Evolutionary conservation across 164 flowering plant genomes (phyloP), one percentile per base, ranked within the genome.

Genomic region (Dillenia turbinata): DNA sequence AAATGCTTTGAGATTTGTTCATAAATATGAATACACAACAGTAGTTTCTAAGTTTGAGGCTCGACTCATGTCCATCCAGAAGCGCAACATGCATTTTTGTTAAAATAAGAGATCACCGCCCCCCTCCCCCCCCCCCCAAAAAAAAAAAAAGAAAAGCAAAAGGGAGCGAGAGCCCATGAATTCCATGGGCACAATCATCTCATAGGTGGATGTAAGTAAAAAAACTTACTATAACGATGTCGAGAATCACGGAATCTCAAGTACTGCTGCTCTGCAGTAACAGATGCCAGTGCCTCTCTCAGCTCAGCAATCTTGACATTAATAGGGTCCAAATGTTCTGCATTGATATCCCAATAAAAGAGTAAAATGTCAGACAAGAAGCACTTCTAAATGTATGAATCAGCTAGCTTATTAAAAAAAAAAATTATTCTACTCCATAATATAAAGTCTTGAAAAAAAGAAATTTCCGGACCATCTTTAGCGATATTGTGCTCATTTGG

Each of bases 231-330:
- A 60, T 77, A 85, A 47, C 98, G 98, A 71, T 94, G 98, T 0
- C 98, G 90, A 62, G 83, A 12, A 82, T 90, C 98, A 63, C 98
- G 98, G 16, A 94, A 93, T 81, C 82, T 90, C 76, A 93, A 75
- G 67, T 87, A 94, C 74, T 81, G 82, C 76, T 91, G 98, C 77
- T 94, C 98, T 50, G 90, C 77, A 47, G 93, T 85, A 61, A 94
- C 98, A 47, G 95, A 86, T 59, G 91, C 97, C 79, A 94, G 72
- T 53, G 96, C 86, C 76, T 94, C 98, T 60, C 90, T 85, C 59
- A 94, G 81, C 80, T 89, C 91, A 58, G 96, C 93, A 75, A 91
- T 89, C 71, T 85, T 94, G 19, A 87, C 97, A 81, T 90, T 93
- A 45, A 93, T 71, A 2, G 98, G 98, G 77, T 93, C 85, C 80